Base-by-base conservation (phyloP, 441 rosid genomes). In the Bruguiera hainesii region DNA sequence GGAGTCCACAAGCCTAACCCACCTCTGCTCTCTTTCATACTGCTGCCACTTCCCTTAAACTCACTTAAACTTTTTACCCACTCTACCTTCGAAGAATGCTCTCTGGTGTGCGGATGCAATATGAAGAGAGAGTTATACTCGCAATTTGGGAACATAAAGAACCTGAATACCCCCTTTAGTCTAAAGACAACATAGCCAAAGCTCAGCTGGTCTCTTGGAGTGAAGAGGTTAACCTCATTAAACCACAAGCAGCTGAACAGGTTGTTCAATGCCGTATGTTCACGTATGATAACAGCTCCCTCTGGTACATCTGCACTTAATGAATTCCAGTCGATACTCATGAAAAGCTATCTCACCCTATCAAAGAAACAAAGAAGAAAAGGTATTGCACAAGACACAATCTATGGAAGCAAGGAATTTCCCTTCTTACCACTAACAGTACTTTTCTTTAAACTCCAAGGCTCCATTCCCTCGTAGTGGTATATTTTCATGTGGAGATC, bases 1-100 rank as follows among this genome's bases (percentile, higher is more conserved):
- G 98, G 97, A 57, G 90, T 89, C 98, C 99, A 96, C 39, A 96
- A 76, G 56, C 97, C 99, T 69, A 96, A 83, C 16, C 99, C 97
- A 11, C 99, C 98, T 68, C 86, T 78, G 64, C 86, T 85, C 82
- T 96, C 99, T 73, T 79, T 93, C 91, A 93, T 78, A 29, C 80
- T 76, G 76, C 87, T 90, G 61, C 97, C 99, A 19, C 73, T 82
- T 56, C 96, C 97, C 78, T 82, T 78, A 18, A 92, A 86, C 70
- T 95, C 98, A 3, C 72, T 77, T 33, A 87, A 53, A 67, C 71
- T 83, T 82, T 92, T 96, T 42, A 92, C 97, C 97, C 99, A 92
- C 80, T 92, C 96, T 11, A 96, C 83, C 79, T 87, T 88, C 0
- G 98, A 96, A 53, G 99, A 96, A 84, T 96, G 98, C 78, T 96